These are phyloP conservation scores for Solanum chacoense DNA, from an alignment of 305 asterid species.

Conservation along the genomic window DNA sequence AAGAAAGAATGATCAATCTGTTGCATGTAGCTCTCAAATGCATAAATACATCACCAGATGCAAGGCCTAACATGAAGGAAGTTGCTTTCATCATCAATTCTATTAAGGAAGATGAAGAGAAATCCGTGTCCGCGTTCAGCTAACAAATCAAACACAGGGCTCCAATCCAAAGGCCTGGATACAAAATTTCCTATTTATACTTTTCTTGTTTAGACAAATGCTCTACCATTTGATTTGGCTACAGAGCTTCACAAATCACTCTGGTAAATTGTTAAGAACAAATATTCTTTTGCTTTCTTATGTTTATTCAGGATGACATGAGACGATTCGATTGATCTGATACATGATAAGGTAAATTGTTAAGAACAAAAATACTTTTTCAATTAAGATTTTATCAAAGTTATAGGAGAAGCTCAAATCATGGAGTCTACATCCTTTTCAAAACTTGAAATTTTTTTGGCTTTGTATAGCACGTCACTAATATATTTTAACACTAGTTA, in stretches of 20 bases:
- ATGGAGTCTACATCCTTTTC: background rate
- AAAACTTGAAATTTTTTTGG: background rate
- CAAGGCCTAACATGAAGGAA: slow-evolving; percentile 39
- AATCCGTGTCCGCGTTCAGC: slow-evolving; percentile 11
- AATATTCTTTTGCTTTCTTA: background rate
- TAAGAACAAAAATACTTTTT: background rate
- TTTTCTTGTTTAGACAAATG: background rate
- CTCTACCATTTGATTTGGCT: background rate
- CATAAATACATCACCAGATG: slow-evolving; percentile 24
- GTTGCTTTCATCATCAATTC: slow-evolving; percentile 39
- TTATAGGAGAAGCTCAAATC: background rate
- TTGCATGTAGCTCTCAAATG: slow-evolving; percentile 65
- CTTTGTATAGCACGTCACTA: background rate
- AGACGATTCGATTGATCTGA: background rate
- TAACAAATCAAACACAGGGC: background rate
- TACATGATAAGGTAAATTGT: background rate
- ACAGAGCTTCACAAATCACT: background rate
- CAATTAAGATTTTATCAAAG: background rate
- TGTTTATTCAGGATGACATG: background rate
- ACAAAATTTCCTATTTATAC: background rate
- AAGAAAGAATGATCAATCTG: slow-evolving; percentile 47
- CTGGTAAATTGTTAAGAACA: background rate
- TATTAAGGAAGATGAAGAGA: slow-evolving; percentile 44
- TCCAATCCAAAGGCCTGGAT: background rate
- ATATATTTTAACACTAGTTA: background rate